Evolutionary conservation across 140 eudicot species (phyloP), one percentile per base, ranked within the genome.

Genomic region (Cichorium intybus): DNA sequence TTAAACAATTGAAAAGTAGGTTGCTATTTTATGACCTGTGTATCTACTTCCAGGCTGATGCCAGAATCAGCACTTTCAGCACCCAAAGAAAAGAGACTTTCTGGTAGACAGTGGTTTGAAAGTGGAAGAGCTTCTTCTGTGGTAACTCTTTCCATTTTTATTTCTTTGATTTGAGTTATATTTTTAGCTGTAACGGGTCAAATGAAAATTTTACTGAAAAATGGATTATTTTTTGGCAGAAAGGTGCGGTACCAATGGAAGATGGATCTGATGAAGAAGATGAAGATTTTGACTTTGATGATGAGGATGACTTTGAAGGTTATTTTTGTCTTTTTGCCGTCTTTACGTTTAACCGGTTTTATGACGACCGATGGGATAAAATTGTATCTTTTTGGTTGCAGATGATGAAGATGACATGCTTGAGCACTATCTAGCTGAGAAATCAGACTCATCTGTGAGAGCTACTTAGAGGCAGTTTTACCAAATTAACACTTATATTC

Each of bases 101-200:
- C 81, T 11, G 97, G 97, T 27, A 85, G 97, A 72, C 95, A 87
- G 89, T 92, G 98, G 96, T 92, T 90, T 81, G 96, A 91, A 83
- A 91, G 81, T 75, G 97, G 95, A 76, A 71, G 95, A 79, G 97
- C 97, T 70, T 37, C 86, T 54, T 52, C 74, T 72, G 98, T 82
- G 84, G 80, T 75, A 60, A 27, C 14, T 37, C 31, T 21, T 41
- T 59, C 20, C 20, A 8, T 74, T 29, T 53, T 31, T 11, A 7
- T 57, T 34, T 34, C 6, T 14, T 50, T 35, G 20, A 10, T 61
- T 24, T 34, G 21, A 29, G 10, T 21, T 10, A 59, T 27, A 12
- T 27, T 62, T 62, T 24, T 20, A 27, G 16, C 20, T 18, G 64
- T 20, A 18, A 11, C 10, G 10, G 8, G 16, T 34, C 21, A 56